Percentiles rank a stretch among this genome's conserved stretches.
phyloP scores from a whole-genome alignment of 805 yeast species.

The Starmera dryadoides region DNA sequence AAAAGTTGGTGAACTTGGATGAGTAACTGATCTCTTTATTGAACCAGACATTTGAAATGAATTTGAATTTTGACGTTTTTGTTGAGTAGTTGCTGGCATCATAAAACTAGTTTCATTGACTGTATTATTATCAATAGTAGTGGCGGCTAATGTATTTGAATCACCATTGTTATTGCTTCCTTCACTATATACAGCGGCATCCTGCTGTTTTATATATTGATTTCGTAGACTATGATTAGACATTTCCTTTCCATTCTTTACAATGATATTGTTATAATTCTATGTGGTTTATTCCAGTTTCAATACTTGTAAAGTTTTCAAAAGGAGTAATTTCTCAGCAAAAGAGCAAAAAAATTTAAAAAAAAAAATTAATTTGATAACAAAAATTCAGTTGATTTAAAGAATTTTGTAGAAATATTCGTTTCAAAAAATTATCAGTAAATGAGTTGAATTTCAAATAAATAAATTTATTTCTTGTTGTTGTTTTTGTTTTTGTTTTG shows the following conservation, averaged over 20 bases:
- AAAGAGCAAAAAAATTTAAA: no score
- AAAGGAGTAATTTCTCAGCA: no score
- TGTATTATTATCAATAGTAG: slow-evolving; percentile 1
- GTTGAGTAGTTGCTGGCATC: slow-evolving; percentile 4
- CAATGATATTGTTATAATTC: no score
- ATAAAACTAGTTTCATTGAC: slow-evolving; percentile 2
- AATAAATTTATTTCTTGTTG: no score
- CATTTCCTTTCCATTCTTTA: slow-evolving; percentile 1
- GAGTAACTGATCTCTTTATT: slow-evolving; percentile 1
- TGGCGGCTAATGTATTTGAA: slow-evolving; percentile 2
- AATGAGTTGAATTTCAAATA: no score
- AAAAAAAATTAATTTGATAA: no score
- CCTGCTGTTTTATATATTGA: neutral
- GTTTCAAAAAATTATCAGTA: no score
- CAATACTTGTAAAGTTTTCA: no score
- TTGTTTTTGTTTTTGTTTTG: no score
- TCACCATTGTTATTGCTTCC: slow-evolving; percentile 3
- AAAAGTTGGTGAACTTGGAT: slow-evolving; percentile 1
- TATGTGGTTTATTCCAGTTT: no score
- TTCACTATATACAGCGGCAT: slow-evolving; percentile 1
- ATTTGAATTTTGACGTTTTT: slow-evolving; percentile 5
- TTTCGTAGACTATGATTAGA: slow-evolving; percentile 1
- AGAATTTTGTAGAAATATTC: no score
- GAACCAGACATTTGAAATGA: slow-evolving; percentile 1
- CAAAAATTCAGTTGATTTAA: no score